Conservation (phyloP, 306 rosid genomes). For the Acacia melanoxylon region DNA sequence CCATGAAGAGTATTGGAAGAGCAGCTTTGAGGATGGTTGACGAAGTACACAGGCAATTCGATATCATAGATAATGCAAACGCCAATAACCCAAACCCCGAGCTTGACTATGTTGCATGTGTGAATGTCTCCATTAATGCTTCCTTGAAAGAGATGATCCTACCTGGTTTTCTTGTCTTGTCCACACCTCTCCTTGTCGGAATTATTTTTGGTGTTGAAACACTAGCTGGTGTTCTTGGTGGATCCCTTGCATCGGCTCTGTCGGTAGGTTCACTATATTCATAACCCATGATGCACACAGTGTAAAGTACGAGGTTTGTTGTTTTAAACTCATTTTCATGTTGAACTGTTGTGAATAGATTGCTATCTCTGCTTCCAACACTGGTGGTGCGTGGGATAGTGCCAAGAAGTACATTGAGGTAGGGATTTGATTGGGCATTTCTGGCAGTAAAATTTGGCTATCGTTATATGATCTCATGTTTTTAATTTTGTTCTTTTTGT, state of each 20-base stretch:
- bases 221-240: constrained; percentile 94
- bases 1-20: constrained; percentile 98
- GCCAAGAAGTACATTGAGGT: constrained; percentile 99
- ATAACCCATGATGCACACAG: background rate
- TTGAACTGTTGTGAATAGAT: constrained; percentile 47
- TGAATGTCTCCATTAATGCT: constrained; percentile 96
- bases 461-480: background rate
- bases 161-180: constrained; percentile 97
- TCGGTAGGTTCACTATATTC: constrained; percentile 51
- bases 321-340: constrained; percentile 7
- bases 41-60: constrained; percentile 95
- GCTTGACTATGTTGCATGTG: constrained; percentile 95
- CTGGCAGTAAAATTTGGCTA: background rate
- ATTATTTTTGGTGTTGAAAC: constrained; percentile 95
- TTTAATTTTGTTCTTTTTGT: background rate
- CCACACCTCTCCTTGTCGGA: constrained; percentile 85
- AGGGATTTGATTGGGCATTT: constrained; percentile 40
- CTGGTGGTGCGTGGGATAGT: constrained; percentile 99
- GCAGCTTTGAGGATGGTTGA: constrained; percentile 99
- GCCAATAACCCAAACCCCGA: constrained; percentile 84
- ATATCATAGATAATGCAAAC: constrained; percentile 90
- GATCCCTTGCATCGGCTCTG: constrained; percentile 91
- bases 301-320: background rate
- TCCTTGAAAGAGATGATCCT: constrained; percentile 96
- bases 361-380: constrained; percentile 98